Evolutionary conservation across 2,329 filamentous ascomycete genomes (phyloP), one percentile per base, ranked within the genome.

Genomic region (Mollisia scopiformis): DNA sequence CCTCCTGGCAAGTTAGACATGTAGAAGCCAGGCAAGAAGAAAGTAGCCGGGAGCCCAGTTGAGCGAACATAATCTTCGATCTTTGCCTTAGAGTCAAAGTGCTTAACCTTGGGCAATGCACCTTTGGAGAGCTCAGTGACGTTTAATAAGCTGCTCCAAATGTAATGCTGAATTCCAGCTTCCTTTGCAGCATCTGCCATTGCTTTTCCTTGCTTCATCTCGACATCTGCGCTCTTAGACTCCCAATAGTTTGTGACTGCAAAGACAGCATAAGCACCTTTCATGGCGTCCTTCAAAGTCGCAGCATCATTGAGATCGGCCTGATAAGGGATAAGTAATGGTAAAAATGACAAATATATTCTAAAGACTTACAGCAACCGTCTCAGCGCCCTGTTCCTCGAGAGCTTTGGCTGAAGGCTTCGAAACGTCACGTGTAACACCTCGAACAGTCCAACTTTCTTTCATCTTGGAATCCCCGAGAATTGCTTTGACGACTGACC

Each of bases 401-500:
- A 84, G 74, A 14, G 73, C 71, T 57, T 75, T 68, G 0, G 81
- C 77, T 4, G 77, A 72, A 3, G 74, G 60, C 25, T 80, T 81
- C 2, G 72, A 57, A 1, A 76, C 61, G 58, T 83, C 74, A 41
- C 82, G 77, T 28, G 81, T 83, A 39, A 84, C 63, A 41, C 76
- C 80, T 39, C 81, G 79, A 50, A 84, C 79, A 8, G 72, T 71
- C 71, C 76, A 83, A 31, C 65, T 71, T 1, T 77, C 71, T 50
- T 65, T 66, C 28, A 78, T 74, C n/a, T 67, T 70, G 2, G 80
- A 68, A 72, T 84, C 78, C 56, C 74, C 74, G 62, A 84, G 78
- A 64, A 84, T 81, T 7, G 76, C 74, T 27, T 78, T 78, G 35
- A 78, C 79, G n/a, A 84, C 81, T 3, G 80, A 80, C n/a, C 81